Evolutionary conservation across 441 rosid genomes (phyloP).

Genomic region (Breynia disticha): DNA sequence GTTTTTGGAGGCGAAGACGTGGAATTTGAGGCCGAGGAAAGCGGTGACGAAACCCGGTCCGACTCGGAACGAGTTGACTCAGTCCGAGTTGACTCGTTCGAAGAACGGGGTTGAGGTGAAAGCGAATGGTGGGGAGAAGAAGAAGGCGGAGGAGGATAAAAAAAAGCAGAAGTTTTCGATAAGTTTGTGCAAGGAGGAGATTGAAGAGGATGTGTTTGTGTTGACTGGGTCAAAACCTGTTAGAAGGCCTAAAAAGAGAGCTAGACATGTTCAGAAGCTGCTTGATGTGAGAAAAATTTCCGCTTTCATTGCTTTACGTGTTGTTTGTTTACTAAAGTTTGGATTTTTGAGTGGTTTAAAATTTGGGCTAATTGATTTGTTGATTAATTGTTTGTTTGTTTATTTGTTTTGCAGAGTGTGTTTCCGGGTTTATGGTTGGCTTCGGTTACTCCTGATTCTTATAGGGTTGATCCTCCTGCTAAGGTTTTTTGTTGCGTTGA

Average conservation of each 20-base stretch:
- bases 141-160: slow-evolving; percentile 19
- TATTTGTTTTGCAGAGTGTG: slow-evolving; percentile 28
- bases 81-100: slow-evolving; percentile 22
- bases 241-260: slow-evolving; percentile 26
- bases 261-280: slow-evolving; percentile 25
- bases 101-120: slow-evolving; percentile 23
- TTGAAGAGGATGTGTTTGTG: slow-evolving; percentile 23
- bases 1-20: slow-evolving; percentile 37
- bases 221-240: slow-evolving; percentile 30
- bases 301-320: no score
- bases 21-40: slow-evolving; percentile 59
- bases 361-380: neutral
- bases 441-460: slow-evolving; percentile 34
- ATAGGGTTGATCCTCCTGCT: slow-evolving; percentile 16
- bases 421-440: slow-evolving; percentile 64
- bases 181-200: slow-evolving; percentile 26
- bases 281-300: slow-evolving; percentile 30
- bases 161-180: slow-evolving; percentile 24
- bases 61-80: slow-evolving; percentile 8
- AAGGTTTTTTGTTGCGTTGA: slow-evolving; percentile 37
- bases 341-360: neutral
- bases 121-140: no score
- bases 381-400: neutral
- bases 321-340: no score
- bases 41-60: slow-evolving; percentile 13